Base-by-base conservation (phyloP, 2,329 filamentous ascomycete species). In the Neophaeococcomyces mojaviensis region DNA sequence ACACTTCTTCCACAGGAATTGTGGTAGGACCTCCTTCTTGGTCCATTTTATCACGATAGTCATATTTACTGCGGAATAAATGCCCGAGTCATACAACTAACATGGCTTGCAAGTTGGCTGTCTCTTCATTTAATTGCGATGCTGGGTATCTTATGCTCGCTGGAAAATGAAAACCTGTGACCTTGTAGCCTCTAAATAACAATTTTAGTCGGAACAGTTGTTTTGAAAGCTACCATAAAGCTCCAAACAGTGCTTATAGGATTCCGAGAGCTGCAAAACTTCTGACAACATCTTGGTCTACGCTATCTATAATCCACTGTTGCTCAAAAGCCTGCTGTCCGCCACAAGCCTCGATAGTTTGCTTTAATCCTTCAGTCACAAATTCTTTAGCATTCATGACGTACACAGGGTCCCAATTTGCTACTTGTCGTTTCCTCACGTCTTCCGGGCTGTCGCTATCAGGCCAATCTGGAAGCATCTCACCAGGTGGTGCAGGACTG, bases 301-400 rank as follows among this genome's bases (percentile, higher is more conserved):
- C 19, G 13, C 30, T 44, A 20, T 30, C 41, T 9, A 20, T 50
- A 24, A 58, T 22, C 56, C 56, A 58, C 34, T 57, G 50, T 8
- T 44, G 41, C 44, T 54, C 47, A 46, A 58, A 58, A 4, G 44
- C 47, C 24, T 47, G 45, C 22, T 41, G 41, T 4, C 56, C 56
- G 4, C 56, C 56, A 36, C 45, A 44, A 9, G 33, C 37, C 15
- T 50, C 46, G 15, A 58, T 52, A 24, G 45, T 44, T 49, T 88
- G 59, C 13, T 63, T 64, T 30, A 73, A 50, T 31, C 61, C 62
- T 39, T 68, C 63, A 1, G 64, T 61, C 9, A 73, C 60, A 50
- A 69, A 71, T 9, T 64, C 60, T n/a, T 68, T 63, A 22, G 70
- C 65, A 35, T 70, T 68, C 40, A 70, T 59, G 13, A 62, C 64